Evolutionary conservation across 2,329 filamentous ascomycete genomes (phyloP).

Genomic region (Phialocephala subalpina): DNA sequence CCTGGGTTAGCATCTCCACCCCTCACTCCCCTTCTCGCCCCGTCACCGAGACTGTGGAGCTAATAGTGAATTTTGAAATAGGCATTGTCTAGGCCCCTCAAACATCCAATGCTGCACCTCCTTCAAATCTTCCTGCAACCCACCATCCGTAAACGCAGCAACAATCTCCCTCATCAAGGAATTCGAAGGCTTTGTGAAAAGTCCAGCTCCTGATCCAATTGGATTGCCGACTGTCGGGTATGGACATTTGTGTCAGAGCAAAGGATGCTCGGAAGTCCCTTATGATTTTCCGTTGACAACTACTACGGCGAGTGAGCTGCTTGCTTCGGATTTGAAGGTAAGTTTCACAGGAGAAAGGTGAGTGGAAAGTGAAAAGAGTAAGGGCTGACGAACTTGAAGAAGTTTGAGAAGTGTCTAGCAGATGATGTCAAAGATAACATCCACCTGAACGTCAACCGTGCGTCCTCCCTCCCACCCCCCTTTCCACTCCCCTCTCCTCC

Average conservation of each 20-base stretch:
- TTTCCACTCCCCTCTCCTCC: too few relatives aligned
- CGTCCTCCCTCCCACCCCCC: too few relatives aligned
- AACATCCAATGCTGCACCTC: constrained; percentile 4
- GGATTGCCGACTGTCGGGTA: constrained; percentile 55
- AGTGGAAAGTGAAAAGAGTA: constrained; percentile 25
- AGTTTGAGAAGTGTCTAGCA: constrained; percentile 48
- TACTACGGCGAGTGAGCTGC: constrained; percentile 49
- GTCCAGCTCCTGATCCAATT: constrained; percentile 31
- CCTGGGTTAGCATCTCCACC: background rate
- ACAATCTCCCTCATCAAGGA: constrained; percentile 48
- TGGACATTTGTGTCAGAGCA: constrained; percentile 55
- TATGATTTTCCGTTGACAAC: constrained; percentile 55
- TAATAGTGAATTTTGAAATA: background rate
- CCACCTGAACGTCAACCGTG: constrained; percentile 54
- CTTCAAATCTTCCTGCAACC: background rate
- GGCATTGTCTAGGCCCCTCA: background rate
- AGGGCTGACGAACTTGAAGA: constrained; percentile 19
- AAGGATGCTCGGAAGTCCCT: constrained; percentile 52
- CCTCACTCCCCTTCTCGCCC: background rate
- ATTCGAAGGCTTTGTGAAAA: constrained; percentile 47
- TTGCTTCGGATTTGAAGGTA: constrained; percentile 51
- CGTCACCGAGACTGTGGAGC: background rate
- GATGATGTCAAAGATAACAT: constrained; percentile 46
- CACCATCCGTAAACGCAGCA: constrained; percentile 43
- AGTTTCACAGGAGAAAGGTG: constrained; percentile 31